Evolutionary conservation across 805 yeast species (phyloP), one percentile per base, ranked within the genome.

Genomic region (Cyberlindnera maclurae): DNA sequence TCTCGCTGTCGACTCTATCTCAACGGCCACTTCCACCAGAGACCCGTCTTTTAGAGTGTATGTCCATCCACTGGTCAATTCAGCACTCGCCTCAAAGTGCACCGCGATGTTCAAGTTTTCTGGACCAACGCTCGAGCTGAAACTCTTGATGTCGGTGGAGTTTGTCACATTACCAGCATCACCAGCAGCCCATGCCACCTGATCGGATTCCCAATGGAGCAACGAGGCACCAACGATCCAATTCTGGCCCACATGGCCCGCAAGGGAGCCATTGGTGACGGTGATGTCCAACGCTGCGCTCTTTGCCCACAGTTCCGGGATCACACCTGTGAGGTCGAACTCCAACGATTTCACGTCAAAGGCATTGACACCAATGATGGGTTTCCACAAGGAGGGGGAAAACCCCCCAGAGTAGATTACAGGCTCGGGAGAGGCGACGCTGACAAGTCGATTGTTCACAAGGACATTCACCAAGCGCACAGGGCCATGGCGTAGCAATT

Each of bases 351-450:
- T 77, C 24, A 86, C 63, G 55, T 87, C 94, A 60, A 78, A 84
- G 1, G 95, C 80, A 42, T 77, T 71, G 15, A 73, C 68, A 3
- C 85, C 79, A 6, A 86, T 95, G 44, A 83, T 75, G 4, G 94
- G 86, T 36, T 72, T 68, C 96, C 96, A 87, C 34, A 86, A 62
- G 4, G 80, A 68, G 1, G 96, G 95, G 2, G 88, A 73, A 26
- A 79, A 62, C 2, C 95, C 95, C 6, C 95, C 95, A 1, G 95
- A 77, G 61, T 70, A 87, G 12, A 87, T 71, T 7, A 79, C 74
- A 2, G 90, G 89, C 47, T 73, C 76, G 3, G 95, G 94, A 18
- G 77, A 64, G 22, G 71, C 72, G 3, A 77, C 63, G 2, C 80
- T 80, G 7, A 85, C 71, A 36, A 81, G 68, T 18, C 66, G 49